Conservation (phyloP, 2,329 filamentous ascomycete species). For the Claviceps quebecensis region DNA sequence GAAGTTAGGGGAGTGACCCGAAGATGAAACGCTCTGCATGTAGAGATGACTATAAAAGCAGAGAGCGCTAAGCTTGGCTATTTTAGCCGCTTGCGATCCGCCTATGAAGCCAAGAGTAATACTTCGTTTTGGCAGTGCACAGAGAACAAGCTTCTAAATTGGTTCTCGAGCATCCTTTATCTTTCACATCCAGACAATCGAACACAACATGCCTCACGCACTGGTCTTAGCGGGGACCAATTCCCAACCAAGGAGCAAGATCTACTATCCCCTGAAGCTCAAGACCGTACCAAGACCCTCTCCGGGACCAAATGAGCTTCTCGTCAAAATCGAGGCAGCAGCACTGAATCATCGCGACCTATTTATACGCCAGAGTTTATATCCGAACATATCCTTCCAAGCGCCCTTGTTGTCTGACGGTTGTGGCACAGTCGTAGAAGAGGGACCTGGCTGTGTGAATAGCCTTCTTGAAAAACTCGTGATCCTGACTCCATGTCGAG, state of each 20-base stretch:
- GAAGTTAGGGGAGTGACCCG: too few species aligned
- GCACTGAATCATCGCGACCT: slow-evolving; percentile 91
- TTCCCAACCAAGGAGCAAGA: neutral
- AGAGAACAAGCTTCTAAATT: too few species aligned
- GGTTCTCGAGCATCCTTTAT: too few species aligned
- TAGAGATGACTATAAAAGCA: too few species aligned
- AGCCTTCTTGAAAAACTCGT: slow-evolving; percentile 47
- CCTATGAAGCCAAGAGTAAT: too few species aligned
- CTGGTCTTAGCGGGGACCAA: neutral
- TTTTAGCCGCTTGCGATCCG: too few species aligned
- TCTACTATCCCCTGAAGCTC: slow-evolving; percentile 3
- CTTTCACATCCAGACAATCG: neutral
- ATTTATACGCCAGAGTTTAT: slow-evolving; percentile 84
- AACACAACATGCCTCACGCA: slow-evolving; percentile 3
- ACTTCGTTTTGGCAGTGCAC: too few species aligned
- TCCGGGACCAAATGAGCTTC: slow-evolving; percentile 52
- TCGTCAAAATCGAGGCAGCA: slow-evolving; percentile 63
- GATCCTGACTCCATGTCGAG: slow-evolving; percentile 61
- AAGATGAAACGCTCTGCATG: too few species aligned
- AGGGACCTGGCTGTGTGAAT: slow-evolving; percentile 35
- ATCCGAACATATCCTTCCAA: slow-evolving; percentile 70
- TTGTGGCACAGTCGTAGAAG: slow-evolving; percentile 53
- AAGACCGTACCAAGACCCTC: neutral
- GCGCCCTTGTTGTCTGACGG: slow-evolving; percentile 74
- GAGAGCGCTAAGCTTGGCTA: too few species aligned